Evolutionary conservation across 108 stramenopile genomes (phyloP).

Genomic region (Bacterosira constricta): DNA sequence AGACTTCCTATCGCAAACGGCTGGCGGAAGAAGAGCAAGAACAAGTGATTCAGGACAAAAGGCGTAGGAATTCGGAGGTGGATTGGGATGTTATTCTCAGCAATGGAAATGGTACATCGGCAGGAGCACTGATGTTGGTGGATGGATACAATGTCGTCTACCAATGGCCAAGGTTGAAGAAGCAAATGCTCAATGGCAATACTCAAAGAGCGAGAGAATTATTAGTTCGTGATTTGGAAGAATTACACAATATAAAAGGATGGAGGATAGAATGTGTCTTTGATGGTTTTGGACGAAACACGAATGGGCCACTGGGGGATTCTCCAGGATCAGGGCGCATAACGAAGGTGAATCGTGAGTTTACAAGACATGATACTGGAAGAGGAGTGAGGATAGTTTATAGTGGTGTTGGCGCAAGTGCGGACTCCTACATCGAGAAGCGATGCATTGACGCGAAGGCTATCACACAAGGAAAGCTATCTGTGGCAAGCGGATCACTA

Average conservation of each 20-base stretch:
- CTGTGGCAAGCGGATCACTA: slow-evolving; percentile 52
- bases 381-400: slow-evolving; percentile 72
- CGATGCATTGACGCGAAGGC: slow-evolving; percentile 74
- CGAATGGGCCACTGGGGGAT: slow-evolving; percentile 52
- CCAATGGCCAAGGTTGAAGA: slow-evolving; percentile 84
- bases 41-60: slow-evolving; percentile 54
- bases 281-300: slow-evolving; percentile 69
- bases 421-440: slow-evolving; percentile 81
- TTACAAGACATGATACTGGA: slow-evolving; percentile 48
- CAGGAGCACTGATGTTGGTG: slow-evolving; percentile 76
- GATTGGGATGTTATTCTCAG: slow-evolving; percentile 83
- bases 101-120: slow-evolving; percentile 56
- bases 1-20: slow-evolving; percentile 67
- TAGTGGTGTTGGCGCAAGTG: slow-evolving; percentile 71
- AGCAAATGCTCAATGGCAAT: slow-evolving; percentile 78
- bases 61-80: slow-evolving; percentile 63
- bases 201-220: slow-evolving; percentile 60
- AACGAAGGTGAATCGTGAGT: slow-evolving; percentile 36
- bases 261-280: slow-evolving; percentile 90
- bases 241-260: slow-evolving; percentile 64
- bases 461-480: slow-evolving; percentile 65
- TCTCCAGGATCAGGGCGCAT: slow-evolving; percentile 45
- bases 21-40: slow-evolving; percentile 74
- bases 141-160: slow-evolving; percentile 90
- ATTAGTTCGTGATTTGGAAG: slow-evolving; percentile 79